Percentiles rank a stretch among this genome's conserved stretches.
Evolutionary conservation across 192 early-diverging fungal species (phyloP).

Genomic region (Rhizophagus sp.): DNA sequence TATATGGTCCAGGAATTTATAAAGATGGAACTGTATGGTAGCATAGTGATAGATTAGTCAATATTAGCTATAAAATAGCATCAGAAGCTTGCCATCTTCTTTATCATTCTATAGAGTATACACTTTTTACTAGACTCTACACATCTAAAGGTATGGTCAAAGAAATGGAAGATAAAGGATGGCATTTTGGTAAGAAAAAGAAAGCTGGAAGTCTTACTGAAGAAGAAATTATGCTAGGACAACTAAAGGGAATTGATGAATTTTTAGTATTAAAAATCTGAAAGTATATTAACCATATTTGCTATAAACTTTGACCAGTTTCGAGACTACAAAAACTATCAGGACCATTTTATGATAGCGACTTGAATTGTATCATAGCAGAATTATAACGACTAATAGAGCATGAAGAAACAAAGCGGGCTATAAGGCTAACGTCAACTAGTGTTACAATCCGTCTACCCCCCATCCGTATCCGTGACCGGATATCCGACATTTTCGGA

Average conservation of each 20-base stretch:
- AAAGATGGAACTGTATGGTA: neutral
- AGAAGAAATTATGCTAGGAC: too few relatives aligned
- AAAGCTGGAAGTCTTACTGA: neutral
- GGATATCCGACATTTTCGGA: too few relatives aligned
- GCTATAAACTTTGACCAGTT: neutral
- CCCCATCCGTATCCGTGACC: too few relatives aligned
- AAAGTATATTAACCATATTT: too few relatives aligned
- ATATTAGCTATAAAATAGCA: neutral
- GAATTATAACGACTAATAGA: slow-evolving; percentile 6
- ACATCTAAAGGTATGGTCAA: neutral
- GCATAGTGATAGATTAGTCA: neutral
- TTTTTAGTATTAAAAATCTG: too few relatives aligned
- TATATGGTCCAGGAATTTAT: neutral
- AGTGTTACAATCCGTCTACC: too few relatives aligned
- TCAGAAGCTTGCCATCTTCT: neutral
- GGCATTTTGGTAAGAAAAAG: slow-evolving; percentile 11
- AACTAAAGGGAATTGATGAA: too few relatives aligned
- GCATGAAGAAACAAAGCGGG: neutral
- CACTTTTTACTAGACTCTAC: neutral
- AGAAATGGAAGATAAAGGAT: neutral
- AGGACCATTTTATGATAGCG: neutral
- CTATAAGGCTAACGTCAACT: too few relatives aligned
- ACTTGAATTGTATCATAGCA: slow-evolving; percentile 1
- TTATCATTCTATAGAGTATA: neutral
- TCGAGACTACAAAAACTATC: neutral